Percentiles rank a stretch among this genome's conserved stretches.
phyloP scores from a whole-genome alignment of 345 rosid genomes.

The Nephelium lappaceum region DNA sequence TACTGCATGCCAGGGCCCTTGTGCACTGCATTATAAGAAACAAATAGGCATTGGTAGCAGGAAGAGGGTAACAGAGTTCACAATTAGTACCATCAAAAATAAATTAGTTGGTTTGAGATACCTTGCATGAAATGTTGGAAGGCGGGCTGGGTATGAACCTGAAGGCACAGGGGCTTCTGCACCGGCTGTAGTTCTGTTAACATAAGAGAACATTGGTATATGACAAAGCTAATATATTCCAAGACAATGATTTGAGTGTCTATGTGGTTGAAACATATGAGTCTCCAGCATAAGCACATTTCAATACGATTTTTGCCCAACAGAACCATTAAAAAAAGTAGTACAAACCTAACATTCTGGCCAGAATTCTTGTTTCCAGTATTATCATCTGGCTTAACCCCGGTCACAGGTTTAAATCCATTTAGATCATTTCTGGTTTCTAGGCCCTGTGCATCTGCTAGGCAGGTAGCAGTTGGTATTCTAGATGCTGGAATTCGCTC shows the following conservation, averaged over 20 bases:
- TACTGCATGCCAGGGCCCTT: constrained; percentile 97
- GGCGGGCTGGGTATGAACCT: constrained; percentile 63
- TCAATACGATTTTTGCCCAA: neutral
- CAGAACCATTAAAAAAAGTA: constrained; percentile 7
- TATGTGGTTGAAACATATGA: neutral
- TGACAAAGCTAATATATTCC: neutral
- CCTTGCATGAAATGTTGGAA: constrained; percentile 96
- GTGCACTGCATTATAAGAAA: constrained; percentile 54
- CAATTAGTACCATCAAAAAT: constrained; percentile 8
- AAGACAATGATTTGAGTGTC: neutral
- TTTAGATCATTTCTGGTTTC: constrained; percentile 29
- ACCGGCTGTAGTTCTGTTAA: constrained; percentile 50
- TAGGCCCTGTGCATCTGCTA: constrained; percentile 26
- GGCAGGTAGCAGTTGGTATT: constrained; percentile 18
- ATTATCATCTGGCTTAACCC: constrained; percentile 38
- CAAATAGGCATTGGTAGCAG: constrained; percentile 12
- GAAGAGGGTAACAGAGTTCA: neutral
- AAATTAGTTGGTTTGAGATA: constrained; percentile 22
- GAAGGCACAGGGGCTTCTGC: constrained; percentile 59
- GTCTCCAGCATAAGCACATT: neutral
- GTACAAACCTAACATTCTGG: constrained; percentile 59
- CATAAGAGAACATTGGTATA: constrained; percentile 10
- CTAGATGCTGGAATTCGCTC: constrained; percentile 34
- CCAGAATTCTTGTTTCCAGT: constrained; percentile 43
- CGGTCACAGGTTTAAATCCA: constrained; percentile 32